phyloP scores from a whole-genome alignment of 2,329 filamentous ascomycete genomes.

The Calonectria honghensis region DNA sequence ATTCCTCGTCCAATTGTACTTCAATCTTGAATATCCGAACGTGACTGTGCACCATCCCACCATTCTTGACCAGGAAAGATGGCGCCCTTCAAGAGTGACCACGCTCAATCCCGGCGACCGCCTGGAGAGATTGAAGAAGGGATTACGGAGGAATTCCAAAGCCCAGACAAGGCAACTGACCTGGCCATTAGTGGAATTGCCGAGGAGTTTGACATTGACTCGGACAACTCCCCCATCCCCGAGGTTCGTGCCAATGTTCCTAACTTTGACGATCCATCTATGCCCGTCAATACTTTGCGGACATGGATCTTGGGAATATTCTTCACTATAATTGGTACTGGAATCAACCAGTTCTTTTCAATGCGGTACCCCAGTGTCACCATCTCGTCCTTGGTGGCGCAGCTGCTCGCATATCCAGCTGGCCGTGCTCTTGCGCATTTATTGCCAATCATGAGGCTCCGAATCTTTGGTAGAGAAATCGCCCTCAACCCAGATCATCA shows the following conservation, averaged over 20 bases:
- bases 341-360: slow-evolving; percentile 68
- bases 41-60: neutral
- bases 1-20: neutral
- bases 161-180: slow-evolving; percentile 41
- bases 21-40: neutral
- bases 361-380: slow-evolving; percentile 67
- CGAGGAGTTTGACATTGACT: slow-evolving; percentile 42
- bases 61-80: neutral
- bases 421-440: slow-evolving; percentile 62
- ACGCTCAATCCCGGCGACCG: slow-evolving; percentile 3
- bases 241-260: slow-evolving; percentile 40
- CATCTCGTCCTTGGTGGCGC: slow-evolving; percentile 67
- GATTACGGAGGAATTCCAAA: slow-evolving; percentile 28
- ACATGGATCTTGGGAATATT: slow-evolving; percentile 66
- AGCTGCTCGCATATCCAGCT: slow-evolving; percentile 65
- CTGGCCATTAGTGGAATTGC: slow-evolving; percentile 41
- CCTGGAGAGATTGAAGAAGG: slow-evolving; percentile 31
- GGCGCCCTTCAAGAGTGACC: slow-evolving; percentile 19
- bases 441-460: slow-evolving; percentile 58
- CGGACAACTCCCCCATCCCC: slow-evolving; percentile 39
- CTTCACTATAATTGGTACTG: slow-evolving; percentile 67
- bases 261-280: slow-evolving; percentile 6
- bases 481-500: slow-evolving; percentile 62
- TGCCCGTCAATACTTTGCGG: slow-evolving; percentile 58
- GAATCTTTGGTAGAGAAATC: slow-evolving; percentile 50